Conservation (phyloP, 2,329 filamentous ascomycete genomes). For the Talaromyces funiculosus region DNA sequence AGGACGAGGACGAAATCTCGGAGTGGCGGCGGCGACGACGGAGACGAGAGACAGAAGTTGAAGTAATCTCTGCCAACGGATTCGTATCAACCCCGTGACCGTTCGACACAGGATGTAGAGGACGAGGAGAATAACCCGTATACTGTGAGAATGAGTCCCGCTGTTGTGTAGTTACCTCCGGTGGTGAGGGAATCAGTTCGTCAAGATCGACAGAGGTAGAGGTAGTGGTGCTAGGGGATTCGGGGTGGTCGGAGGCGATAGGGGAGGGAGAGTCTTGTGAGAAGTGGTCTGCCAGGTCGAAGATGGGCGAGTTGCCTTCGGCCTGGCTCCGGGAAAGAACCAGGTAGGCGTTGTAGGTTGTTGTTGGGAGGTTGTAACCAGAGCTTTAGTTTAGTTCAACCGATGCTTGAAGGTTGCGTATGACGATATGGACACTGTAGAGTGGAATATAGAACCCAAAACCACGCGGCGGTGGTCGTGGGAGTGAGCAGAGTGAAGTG, state of each 20-base stretch:
- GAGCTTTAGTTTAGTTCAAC: not conserved
- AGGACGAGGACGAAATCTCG: conserved; percentile 20
- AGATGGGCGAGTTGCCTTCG: conserved; percentile 41
- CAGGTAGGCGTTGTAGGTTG: conserved; percentile 33
- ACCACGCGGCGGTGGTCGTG: not conserved
- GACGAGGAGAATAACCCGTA: conserved; percentile 18
- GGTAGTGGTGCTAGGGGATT: conserved; percentile 50
- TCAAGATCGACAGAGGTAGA: conserved; percentile 24
- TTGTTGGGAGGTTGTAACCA: not conserved
- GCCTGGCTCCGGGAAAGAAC: conserved; percentile 40
- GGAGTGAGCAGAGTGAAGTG: not conserved
- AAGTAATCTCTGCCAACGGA: conserved; percentile 12
- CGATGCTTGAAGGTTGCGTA: not conserved
- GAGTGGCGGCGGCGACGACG: conserved; percentile 23
- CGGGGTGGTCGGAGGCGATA: conserved; percentile 63
- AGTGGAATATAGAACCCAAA: not conserved
- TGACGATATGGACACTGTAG: not conserved
- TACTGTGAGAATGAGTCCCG: conserved; percentile 12
- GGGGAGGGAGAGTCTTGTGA: conserved; percentile 53
- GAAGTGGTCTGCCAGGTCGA: conserved; percentile 70
- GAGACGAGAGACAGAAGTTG: conserved; percentile 15
- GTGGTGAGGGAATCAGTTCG: conserved; percentile 39
- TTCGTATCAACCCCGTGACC: conserved; percentile 13
- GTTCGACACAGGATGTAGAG: conserved; percentile 6
- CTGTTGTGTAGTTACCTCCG: conserved; percentile 22